phyloP scores from a whole-genome alignment of 2,329 filamentous ascomycete species.

The Sarocladium brachiariae region DNA sequence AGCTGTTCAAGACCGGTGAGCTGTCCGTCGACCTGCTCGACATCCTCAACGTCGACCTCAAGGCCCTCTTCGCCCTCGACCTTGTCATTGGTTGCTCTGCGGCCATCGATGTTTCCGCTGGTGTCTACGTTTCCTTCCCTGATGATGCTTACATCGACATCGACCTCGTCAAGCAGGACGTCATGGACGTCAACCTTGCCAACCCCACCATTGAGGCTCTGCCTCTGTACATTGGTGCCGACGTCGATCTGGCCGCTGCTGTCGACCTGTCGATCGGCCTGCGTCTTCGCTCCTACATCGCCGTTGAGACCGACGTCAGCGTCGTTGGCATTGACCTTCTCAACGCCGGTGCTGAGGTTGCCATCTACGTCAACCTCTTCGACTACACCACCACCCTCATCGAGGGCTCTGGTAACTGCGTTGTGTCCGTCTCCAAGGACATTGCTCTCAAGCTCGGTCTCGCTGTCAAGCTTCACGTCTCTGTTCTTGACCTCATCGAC shows the following conservation, averaged over 20 bases:
- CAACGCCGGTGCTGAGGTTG: constrained; percentile 35
- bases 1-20: constrained; percentile 36
- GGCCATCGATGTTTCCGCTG: constrained; percentile 41
- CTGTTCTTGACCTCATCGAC: constrained; percentile 25
- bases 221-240: constrained; percentile 18
- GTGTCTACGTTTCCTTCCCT: constrained; percentile 40
- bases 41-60: constrained; percentile 29
- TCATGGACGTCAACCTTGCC: constrained; percentile 34
- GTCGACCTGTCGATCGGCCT: constrained; percentile 42
- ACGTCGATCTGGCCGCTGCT: constrained; percentile 30
- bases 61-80: constrained; percentile 43
- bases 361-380: constrained; percentile 45
- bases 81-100: constrained; percentile 43
- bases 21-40: constrained; percentile 32
- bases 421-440: constrained; percentile 20
- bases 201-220: constrained; percentile 21
- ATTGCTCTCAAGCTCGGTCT: constrained; percentile 19
- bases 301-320: constrained; percentile 26
- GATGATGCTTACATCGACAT: constrained; percentile 35
- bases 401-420: constrained; percentile 26
- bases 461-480: constrained; percentile 18
- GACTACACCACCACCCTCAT: constrained; percentile 41
- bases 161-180: constrained; percentile 32
- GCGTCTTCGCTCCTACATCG: constrained; percentile 42
- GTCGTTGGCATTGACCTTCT: constrained; percentile 22